These are phyloP conservation scores for Neurospora tetraspora DNA, from an alignment of 495 filamentous ascomycete genomes.

Conservation along the genomic window DNA sequence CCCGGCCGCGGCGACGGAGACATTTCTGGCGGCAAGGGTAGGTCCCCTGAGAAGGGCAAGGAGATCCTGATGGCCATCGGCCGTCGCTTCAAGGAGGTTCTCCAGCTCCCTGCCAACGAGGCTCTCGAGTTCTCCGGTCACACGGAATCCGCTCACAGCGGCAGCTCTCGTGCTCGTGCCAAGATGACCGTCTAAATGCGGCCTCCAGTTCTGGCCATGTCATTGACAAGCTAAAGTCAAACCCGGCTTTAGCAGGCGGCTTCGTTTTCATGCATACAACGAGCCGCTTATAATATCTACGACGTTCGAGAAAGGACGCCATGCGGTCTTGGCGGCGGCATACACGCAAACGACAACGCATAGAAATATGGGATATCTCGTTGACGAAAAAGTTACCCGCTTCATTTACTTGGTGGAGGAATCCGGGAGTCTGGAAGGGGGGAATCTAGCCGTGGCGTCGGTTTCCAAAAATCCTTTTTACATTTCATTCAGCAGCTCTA, in stretches of 20 bases:
- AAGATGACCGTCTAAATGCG: conserved; percentile 68
- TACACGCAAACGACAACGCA: not conserved
- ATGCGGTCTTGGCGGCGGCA: not conserved
- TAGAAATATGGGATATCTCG: not conserved
- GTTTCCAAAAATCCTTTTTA: not conserved
- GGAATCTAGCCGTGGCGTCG: not conserved
- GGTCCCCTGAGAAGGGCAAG: conserved; percentile 68
- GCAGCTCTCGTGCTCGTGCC: conserved; percentile 89
- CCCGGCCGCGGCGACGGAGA: conserved; percentile 64
- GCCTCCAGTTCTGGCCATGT: not conserved
- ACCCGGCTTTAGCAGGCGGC: not conserved
- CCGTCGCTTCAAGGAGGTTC: conserved; percentile 77
- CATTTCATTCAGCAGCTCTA: not conserved
- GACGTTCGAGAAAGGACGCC: not conserved
- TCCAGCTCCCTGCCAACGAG: conserved; percentile 66
- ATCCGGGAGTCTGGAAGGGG: not conserved
- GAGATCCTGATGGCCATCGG: conserved; percentile 77
- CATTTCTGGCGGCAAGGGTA: conserved; percentile 55
- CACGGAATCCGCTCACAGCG: conserved; percentile 83
- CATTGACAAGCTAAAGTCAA: not conserved
- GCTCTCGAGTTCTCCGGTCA: conserved; percentile 90
- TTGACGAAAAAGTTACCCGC: not conserved
- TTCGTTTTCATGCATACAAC: not conserved
- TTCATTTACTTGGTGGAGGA: not conserved
- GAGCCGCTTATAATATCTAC: not conserved